phyloP scores from a whole-genome alignment of 2,329 filamentous ascomycete genomes.

The Didymella lethalis region DNA sequence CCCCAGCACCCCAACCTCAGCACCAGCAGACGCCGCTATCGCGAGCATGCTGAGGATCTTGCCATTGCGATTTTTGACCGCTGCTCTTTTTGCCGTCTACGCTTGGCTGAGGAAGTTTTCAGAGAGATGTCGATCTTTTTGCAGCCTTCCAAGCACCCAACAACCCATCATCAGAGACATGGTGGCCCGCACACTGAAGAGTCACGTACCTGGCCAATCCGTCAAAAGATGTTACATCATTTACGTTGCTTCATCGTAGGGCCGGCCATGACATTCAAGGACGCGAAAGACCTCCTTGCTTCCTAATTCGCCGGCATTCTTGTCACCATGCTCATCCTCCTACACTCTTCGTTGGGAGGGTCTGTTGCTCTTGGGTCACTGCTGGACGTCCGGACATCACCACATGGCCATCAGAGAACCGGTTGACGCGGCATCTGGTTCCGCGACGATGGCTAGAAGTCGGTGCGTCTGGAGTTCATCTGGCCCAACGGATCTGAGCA shows the following conservation, averaged over 20 bases:
- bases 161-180: neutral
- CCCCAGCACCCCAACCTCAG: neutral
- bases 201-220: neutral
- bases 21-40: neutral
- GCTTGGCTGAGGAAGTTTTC: neutral
- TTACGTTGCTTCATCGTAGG: neutral
- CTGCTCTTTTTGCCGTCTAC: neutral
- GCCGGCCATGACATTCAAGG: neutral
- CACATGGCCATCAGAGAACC: neutral
- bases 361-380: neutral
- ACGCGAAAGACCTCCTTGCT: neutral
- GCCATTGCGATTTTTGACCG: neutral
- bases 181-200: neutral
- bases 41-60: neutral
- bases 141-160: neutral
- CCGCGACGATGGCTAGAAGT: neutral
- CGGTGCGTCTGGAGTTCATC: neutral
- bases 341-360: neutral
- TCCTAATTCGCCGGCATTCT: neutral
- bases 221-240: neutral
- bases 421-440: neutral
- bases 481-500: neutral
- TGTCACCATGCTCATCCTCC: neutral
- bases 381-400: neutral
- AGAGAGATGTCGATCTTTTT: neutral